phyloP scores from a whole-genome alignment of 257 asterid species.

The Paulownia fortunei region DNA sequence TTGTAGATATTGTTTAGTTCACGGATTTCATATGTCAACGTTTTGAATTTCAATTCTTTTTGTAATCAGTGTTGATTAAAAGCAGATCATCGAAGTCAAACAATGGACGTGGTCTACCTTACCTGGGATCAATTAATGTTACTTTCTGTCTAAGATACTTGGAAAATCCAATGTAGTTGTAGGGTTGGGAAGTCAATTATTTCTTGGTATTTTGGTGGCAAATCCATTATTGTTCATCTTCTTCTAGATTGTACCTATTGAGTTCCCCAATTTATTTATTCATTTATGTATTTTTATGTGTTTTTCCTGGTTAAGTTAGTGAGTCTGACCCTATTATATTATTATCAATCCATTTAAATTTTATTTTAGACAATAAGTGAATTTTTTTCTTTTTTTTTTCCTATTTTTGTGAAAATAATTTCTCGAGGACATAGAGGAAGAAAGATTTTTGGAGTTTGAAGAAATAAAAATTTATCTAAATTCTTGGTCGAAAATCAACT shows the following conservation, averaged over 20 bases:
- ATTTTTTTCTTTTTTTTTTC: too few relatives aligned
- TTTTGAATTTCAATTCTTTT: neutral
- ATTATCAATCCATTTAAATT: too few relatives aligned
- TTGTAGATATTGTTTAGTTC: slow-evolving; percentile 28
- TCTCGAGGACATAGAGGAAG: too few relatives aligned
- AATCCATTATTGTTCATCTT: neutral
- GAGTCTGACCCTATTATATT: too few relatives aligned
- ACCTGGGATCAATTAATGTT: neutral
- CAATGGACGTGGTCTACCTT: neutral
- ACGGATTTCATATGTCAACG: slow-evolving; percentile 15
- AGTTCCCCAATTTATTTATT: too few relatives aligned
- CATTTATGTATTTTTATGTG: too few relatives aligned
- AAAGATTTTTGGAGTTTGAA: too few relatives aligned
- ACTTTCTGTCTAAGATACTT: neutral
- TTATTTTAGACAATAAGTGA: too few relatives aligned
- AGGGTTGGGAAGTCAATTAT: neutral
- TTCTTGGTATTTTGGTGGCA: neutral
- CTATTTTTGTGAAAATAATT: neutral
- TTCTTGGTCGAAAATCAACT: neutral
- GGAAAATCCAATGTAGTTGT: neutral
- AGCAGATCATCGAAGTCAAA: slow-evolving; percentile 26
- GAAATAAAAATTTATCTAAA: too few relatives aligned
- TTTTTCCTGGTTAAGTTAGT: too few relatives aligned
- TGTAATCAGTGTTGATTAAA: slow-evolving; percentile 5
- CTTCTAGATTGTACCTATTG: neutral